Conservation (phyloP, 2,329 filamentous ascomycete species). For the Aureobasidium subglaciale region DNA sequence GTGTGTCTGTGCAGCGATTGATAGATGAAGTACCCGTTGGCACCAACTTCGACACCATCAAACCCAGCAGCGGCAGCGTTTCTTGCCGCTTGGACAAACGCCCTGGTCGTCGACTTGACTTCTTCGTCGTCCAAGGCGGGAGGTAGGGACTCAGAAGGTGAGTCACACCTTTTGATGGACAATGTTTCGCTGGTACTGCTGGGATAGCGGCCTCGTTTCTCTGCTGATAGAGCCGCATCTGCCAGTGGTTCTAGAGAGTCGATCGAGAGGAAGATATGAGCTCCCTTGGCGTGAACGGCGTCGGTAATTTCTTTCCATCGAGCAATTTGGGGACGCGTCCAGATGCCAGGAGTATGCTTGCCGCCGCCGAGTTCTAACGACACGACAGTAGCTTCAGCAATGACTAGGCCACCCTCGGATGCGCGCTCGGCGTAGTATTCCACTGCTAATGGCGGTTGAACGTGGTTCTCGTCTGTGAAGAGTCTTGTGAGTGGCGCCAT, state of each 20-base stretch:
- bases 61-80: constrained; percentile 46
- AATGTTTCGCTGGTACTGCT: constrained; percentile 20
- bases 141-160: constrained; percentile 23
- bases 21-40: constrained; percentile 51
- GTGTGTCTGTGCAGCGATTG: constrained; percentile 56
- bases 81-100: constrained; percentile 38
- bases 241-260: constrained; percentile 55
- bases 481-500: constrained; percentile 53
- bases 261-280: constrained; percentile 55
- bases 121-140: constrained; percentile 32
- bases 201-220: constrained; percentile 25
- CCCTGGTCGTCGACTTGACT: constrained; percentile 29
- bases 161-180: neutral
- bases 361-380: constrained; percentile 41
- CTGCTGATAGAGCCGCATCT: constrained; percentile 28
- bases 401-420: constrained; percentile 48
- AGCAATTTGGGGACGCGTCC: constrained; percentile 46
- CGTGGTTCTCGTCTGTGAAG: constrained; percentile 41
- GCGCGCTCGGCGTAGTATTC: constrained; percentile 17
- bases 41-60: constrained; percentile 52
- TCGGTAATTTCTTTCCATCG: constrained; percentile 56
- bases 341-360: constrained; percentile 52
- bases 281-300: constrained; percentile 56
- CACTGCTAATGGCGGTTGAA: constrained; percentile 25
- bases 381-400: constrained; percentile 52